phyloP scores from a whole-genome alignment of 768 basidiomycete genomes.

The Pisolithus tinctorius region DNA sequence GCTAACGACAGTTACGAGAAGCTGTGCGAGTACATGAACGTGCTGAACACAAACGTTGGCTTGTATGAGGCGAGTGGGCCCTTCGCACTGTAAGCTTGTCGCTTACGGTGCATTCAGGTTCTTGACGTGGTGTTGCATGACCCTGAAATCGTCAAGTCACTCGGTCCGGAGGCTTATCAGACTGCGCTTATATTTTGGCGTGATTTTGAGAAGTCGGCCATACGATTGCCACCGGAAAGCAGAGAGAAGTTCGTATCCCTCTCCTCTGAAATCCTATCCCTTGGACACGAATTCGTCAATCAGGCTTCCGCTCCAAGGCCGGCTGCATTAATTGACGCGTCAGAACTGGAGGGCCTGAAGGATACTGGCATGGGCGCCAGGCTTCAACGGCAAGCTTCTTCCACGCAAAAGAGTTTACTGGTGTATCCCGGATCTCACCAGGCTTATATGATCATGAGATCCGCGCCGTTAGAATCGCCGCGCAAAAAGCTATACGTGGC shows the following conservation, averaged over 20 bases:
- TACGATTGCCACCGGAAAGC: slow-evolving; percentile 73
- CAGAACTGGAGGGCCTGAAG: slow-evolving; percentile 66
- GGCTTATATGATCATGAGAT: slow-evolving; percentile 89
- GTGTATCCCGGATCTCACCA: slow-evolving; percentile 85
- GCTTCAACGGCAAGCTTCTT: slow-evolving; percentile 67
- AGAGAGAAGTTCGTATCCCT: slow-evolving; percentile 81
- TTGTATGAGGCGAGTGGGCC: slow-evolving; percentile 70
- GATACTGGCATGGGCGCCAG: slow-evolving; percentile 72
- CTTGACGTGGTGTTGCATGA: slow-evolving; percentile 66
- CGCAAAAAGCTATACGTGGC: slow-evolving; percentile 80
- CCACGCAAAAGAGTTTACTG: slow-evolving; percentile 66
- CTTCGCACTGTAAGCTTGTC: slow-evolving; percentile 9
- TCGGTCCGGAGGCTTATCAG: slow-evolving; percentile 69
- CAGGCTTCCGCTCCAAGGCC: slow-evolving; percentile 57
- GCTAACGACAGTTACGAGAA: slow-evolving; percentile 86
- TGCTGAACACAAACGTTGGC: slow-evolving; percentile 88
- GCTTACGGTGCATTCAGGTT: slow-evolving; percentile 39
- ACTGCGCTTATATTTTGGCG: slow-evolving; percentile 92
- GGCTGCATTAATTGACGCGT: slow-evolving; percentile 60
- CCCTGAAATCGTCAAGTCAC: slow-evolving; percentile 53
- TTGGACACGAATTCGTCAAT: slow-evolving; percentile 81
- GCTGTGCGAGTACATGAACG: slow-evolving; percentile 96
- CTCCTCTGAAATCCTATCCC: slow-evolving; percentile 81
- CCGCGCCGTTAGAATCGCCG: slow-evolving; percentile 79
- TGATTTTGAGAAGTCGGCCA: slow-evolving; percentile 97